phyloP scores from a whole-genome alignment of 1,284 basidiomycete species.

The Trichosporon asahii region DNA sequence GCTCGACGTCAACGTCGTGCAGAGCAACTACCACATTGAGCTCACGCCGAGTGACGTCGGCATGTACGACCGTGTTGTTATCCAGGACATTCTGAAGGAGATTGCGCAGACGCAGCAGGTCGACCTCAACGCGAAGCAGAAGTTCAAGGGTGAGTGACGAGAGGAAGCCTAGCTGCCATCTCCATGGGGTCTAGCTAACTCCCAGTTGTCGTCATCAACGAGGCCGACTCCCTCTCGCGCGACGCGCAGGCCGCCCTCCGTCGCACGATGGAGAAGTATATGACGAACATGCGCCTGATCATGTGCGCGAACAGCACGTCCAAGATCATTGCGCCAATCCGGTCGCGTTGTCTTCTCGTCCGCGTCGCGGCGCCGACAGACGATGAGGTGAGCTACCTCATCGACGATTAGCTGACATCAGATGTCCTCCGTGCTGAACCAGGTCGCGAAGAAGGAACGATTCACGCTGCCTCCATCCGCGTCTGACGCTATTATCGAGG shows the following conservation, averaged over 20 bases:
- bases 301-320: slow-evolving; percentile 97
- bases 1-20: slow-evolving; percentile 93
- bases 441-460: slow-evolving; percentile 77
- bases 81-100: slow-evolving; percentile 96
- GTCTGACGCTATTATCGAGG: slow-evolving; percentile 67
- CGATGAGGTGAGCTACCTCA: slow-evolving; percentile 62
- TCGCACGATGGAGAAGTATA: slow-evolving; percentile 99
- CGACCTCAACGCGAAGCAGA: slow-evolving; percentile 88
- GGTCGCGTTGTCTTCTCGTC: slow-evolving; percentile 88
- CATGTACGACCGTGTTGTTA: slow-evolving; percentile 90
- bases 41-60: slow-evolving; percentile 99
- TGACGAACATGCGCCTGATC: slow-evolving; percentile 94
- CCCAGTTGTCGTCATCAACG: slow-evolving; percentile 94
- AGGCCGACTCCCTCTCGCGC: slow-evolving; percentile 88
- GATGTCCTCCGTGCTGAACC: slow-evolving; percentile 75
- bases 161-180: too few species aligned
- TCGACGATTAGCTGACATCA: slow-evolving; percentile 41
- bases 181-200: too few species aligned
- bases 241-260: slow-evolving; percentile 96
- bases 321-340: slow-evolving; percentile 94
- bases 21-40: slow-evolving; percentile 97
- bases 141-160: slow-evolving; percentile 77
- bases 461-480: slow-evolving; percentile 77
- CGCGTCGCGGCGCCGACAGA: slow-evolving; percentile 83
- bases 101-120: slow-evolving; percentile 99